Evolutionary conservation across 768 basidiomycete species (phyloP).

Genomic region (Mycena rosella): DNA sequence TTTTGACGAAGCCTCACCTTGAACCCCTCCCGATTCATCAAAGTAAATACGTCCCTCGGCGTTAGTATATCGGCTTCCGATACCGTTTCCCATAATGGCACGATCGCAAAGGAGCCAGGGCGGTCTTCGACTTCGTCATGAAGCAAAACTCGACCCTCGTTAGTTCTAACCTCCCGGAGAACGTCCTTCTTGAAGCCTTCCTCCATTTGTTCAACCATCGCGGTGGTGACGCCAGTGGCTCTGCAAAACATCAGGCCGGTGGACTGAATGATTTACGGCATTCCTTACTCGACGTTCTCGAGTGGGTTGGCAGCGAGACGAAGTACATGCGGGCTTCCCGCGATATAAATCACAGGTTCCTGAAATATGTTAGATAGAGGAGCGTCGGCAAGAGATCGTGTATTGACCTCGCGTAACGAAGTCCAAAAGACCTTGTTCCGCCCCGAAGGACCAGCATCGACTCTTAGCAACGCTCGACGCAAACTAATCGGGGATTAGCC

Average conservation of each 20-base stretch:
- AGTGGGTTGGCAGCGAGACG: conserved; percentile 89
- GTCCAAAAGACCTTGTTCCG: conserved; percentile 89
- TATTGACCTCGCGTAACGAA: conserved; percentile 85
- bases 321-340: conserved; percentile 90
- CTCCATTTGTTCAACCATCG: conserved; percentile 94
- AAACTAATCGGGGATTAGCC: conserved; percentile 59
- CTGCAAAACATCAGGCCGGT: conserved; percentile 50
- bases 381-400: neutral
- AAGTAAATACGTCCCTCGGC: conserved; percentile 83
- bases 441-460: conserved; percentile 87
- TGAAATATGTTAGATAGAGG: conserved; percentile 43
- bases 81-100: conserved; percentile 95
- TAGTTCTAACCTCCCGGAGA: conserved; percentile 79
- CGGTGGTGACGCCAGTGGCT: conserved; percentile 93
- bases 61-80: conserved; percentile 88
- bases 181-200: conserved; percentile 89
- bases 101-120: conserved; percentile 89
- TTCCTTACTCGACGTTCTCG: conserved; percentile 93
- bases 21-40: conserved; percentile 83
- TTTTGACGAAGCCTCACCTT: conserved; percentile 58
- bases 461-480: conserved; percentile 79
- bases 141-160: conserved; percentile 84
- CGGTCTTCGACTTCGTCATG: conserved; percentile 97
- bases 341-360: conserved; percentile 95
- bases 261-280: neutral